Evolutionary conservation across 495 filamentous ascomycete genomes (phyloP), one percentile per base, ranked within the genome.

Genomic region (Staphylotrichum tortipilum): DNA sequence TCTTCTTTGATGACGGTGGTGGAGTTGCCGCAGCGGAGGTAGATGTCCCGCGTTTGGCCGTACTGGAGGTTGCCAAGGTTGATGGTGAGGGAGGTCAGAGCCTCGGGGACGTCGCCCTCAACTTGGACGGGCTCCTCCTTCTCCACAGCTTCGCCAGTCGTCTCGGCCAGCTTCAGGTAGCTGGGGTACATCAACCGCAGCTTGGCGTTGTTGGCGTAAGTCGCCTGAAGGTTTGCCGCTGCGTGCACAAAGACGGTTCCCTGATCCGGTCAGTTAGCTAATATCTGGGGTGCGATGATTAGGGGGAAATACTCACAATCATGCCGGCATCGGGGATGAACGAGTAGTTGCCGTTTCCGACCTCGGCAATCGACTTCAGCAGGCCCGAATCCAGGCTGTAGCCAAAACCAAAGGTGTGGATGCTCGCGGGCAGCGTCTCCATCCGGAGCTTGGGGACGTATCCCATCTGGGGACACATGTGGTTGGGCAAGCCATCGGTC

Each of bases 371-470:
- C 8, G 69, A 69, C 49, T 73, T 72, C 18, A 76, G 56, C 42
- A 74, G 53, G 0, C 67, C 71, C 0, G 70, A 72, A 17, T 51
- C 26, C 3, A 74, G 56, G 1, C 36, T 51, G 28, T 69, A 70
- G 3, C 71, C 71, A 42, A 76, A 76, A 4, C 71, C 73, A 51
- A 76, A 74, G 0, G 73, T 76, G 46, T 74, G 65, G 15, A 74
- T 67, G 3, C 61, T 61, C 4, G 69, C 61, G 7, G 69, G 67
- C 10, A 71, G 55, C 6, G 40, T 18, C n/a, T 49, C 53, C 59
- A 63, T 63, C 11, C 58, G 60, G 23, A 76, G 60, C 47, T 65
- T 69, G 9, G 57, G 58, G 14, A 74, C 49, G 35, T 68, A 76
- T 3, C 70, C 70, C 12, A 54, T 36, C 3, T 50, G 12, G 17